A percentile compares a stretch with the other conserved stretches of the same genome.
phyloP scores from a whole-genome alignment of 257 asterid genomes.

The Ballota nigra region DNA sequence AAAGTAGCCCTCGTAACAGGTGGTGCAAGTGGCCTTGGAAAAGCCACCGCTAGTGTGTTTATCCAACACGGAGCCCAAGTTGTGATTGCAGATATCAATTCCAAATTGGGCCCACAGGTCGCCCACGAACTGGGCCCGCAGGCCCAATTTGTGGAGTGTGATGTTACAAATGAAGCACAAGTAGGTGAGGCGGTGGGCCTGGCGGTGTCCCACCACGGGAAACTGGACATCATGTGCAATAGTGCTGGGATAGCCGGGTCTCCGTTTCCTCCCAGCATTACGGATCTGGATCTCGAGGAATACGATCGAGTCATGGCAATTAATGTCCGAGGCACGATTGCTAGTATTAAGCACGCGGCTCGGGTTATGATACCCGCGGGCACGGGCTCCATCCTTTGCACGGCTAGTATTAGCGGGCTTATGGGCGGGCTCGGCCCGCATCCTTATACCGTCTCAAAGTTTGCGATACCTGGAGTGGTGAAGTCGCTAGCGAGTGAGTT shows the following conservation, averaged over 20 bases:
- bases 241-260: conserved; percentile 34
- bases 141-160: conserved; percentile 33
- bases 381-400: conserved; percentile 33
- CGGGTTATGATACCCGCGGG: conserved; percentile 31
- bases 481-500: conserved; percentile 34
- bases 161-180: conserved; percentile 31
- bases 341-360: conserved; percentile 34
- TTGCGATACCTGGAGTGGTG: conserved; percentile 27
- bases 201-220: conserved; percentile 29
- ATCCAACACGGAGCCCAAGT: conserved; percentile 45
- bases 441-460: conserved; percentile 32
- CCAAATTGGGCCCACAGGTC: conserved; percentile 31
- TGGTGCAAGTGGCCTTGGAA: conserved; percentile 55
- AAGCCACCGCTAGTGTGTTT: conserved; percentile 40
- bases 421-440: conserved; percentile 40
- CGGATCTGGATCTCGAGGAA: conserved; percentile 26
- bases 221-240: conserved; percentile 41
- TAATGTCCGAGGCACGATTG: conserved; percentile 32
- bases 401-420: conserved; percentile 33
- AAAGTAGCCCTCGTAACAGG: conserved; percentile 60
- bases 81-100: conserved; percentile 43
- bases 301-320: conserved; percentile 33
- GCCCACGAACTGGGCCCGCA: conserved; percentile 31
- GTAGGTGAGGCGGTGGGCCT: conserved; percentile 25
- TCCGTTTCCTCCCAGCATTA: conserved; percentile 27